Evolutionary conservation across 306 rosid species (phyloP), one percentile per base, ranked within the genome.

Genomic region (Cicer chorassanicum): DNA sequence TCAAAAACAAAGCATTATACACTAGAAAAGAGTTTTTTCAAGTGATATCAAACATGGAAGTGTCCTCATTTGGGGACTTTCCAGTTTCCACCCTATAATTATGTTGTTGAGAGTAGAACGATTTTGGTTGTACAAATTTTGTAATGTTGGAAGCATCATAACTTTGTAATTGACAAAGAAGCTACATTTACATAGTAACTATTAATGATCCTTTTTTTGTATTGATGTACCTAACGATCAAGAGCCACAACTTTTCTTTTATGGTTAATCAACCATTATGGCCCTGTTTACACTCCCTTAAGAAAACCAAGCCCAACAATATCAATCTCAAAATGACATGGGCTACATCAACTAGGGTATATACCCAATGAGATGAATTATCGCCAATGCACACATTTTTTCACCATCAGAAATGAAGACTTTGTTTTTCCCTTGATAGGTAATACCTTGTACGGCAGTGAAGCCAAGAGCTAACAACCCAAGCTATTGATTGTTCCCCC

Each of bases 31-130:
- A 34, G 50, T 36, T 36, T 77, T 45, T 68, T 38, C 46, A 44
- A 44, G 44, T 38, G 56, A 78, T 57, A 43, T 29, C 54, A 77
- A 65, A 46, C 60, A 77, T 43, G 45, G 65, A 55, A 53, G 62
- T 7, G 4, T 66, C 74, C 65, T 40, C 48, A 66, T 19, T 59
- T 36, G 50, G 51, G 34, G 49, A 45, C 53, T 36, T 48, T 43
- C 76, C 12, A 11, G 6, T 18, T 54, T 54, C 36, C 54, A 68
- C 42, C 55, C 70, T 40, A 16, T 60, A 29, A 21, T 49, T 56
- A 38, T 60, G 70, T 61, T 60, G 24, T 21, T 2, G 18, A 74
- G 65, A 57, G 36, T 39, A 70, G 46, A 60, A 39, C 24, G 18
- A 50, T 13, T 43, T 50, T 50, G 79, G 72, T 41, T 75, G 54